Evolutionary conservation across 2,329 filamentous ascomycete species (phyloP).

Genomic region (Apiospora hydei): DNA sequence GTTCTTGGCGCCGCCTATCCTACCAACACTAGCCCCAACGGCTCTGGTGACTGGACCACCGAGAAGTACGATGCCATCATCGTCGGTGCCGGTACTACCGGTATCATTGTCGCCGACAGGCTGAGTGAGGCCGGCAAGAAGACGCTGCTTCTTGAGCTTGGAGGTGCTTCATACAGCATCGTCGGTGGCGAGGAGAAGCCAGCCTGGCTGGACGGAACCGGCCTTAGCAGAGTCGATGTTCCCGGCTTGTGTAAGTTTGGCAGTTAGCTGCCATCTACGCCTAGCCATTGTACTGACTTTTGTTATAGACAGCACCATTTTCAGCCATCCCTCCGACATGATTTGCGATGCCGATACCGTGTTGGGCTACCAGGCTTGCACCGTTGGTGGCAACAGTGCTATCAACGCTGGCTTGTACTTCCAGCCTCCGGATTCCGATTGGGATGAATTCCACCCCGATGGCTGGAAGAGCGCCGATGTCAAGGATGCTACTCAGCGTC

Average conservation of each 20-base stretch:
- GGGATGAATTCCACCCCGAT: conserved; percentile 55
- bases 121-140: conserved; percentile 59
- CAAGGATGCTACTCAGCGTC: conserved; percentile 50
- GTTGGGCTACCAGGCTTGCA: conserved; percentile 56
- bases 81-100: conserved; percentile 59
- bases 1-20: conserved; percentile 1
- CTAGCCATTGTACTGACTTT: conserved; percentile 27
- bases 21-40: neutral
- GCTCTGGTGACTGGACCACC: conserved; percentile 34
- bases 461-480: conserved; percentile 61
- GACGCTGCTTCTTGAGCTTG: conserved; percentile 59
- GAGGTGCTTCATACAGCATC: conserved; percentile 56
- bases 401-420: conserved; percentile 63
- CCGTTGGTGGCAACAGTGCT: conserved; percentile 58
- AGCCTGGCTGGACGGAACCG: conserved; percentile 54
- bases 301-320: conserved; percentile 55
- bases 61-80: conserved; percentile 48
- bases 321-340: conserved; percentile 47
- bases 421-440: conserved; percentile 60
- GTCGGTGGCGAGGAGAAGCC: conserved; percentile 56
- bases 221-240: conserved; percentile 59
- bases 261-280: neutral
- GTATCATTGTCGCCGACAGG: conserved; percentile 59
- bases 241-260: conserved; percentile 55
- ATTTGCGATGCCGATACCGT: conserved; percentile 49